A percentile compares a stretch with the other conserved stretches of the same genome.
phyloP scores from a whole-genome alignment of 495 filamentous ascomycete species.

The Aspergillus coremiiformis region DNA sequence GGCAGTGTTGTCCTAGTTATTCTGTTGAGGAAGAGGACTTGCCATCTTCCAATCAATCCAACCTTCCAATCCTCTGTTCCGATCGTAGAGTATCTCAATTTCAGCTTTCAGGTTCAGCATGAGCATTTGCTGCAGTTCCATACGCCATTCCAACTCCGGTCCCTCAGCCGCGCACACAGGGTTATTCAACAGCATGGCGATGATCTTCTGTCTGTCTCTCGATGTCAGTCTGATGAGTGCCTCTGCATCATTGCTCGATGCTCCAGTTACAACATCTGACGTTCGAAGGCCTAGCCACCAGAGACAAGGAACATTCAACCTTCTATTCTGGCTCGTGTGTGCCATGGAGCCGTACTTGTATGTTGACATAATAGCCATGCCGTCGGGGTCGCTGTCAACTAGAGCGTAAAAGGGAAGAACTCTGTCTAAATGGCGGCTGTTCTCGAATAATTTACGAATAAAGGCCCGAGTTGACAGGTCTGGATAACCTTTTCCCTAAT shows the following conservation, averaged over 20 bases:
- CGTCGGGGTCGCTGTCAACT: slow-evolving; percentile 83
- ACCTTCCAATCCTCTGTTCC: slow-evolving; percentile 46
- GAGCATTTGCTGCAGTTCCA: slow-evolving; percentile 78
- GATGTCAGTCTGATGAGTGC: slow-evolving; percentile 48
- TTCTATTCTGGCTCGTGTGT: slow-evolving; percentile 61
- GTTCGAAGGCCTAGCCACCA: slow-evolving; percentile 70
- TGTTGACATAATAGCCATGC: slow-evolving; percentile 75
- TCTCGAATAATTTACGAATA: slow-evolving; percentile 28
- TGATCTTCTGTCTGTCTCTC: slow-evolving; percentile 61
- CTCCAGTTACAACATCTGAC: slow-evolving; percentile 42
- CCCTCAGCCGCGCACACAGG: slow-evolving; percentile 42
- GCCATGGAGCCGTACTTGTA: slow-evolving; percentile 78
- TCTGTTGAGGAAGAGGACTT: neutral
- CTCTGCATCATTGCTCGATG: slow-evolving; percentile 21
- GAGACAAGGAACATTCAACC: slow-evolving; percentile 49
- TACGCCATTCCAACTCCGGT: slow-evolving; percentile 46
- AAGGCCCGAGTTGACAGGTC: slow-evolving; percentile 77
- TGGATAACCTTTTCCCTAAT: slow-evolving; percentile 83
- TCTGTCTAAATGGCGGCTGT: slow-evolving; percentile 13
- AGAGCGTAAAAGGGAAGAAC: slow-evolving; percentile 54
- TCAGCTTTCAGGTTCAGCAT: slow-evolving; percentile 83
- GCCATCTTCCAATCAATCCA: slow-evolving; percentile 54
- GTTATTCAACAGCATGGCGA: slow-evolving; percentile 53
- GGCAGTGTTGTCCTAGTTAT: neutral
- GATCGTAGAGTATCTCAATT: slow-evolving; percentile 70